Conservation (phyloP, 345 rosid genomes). For the Nephelium lappaceum region DNA sequence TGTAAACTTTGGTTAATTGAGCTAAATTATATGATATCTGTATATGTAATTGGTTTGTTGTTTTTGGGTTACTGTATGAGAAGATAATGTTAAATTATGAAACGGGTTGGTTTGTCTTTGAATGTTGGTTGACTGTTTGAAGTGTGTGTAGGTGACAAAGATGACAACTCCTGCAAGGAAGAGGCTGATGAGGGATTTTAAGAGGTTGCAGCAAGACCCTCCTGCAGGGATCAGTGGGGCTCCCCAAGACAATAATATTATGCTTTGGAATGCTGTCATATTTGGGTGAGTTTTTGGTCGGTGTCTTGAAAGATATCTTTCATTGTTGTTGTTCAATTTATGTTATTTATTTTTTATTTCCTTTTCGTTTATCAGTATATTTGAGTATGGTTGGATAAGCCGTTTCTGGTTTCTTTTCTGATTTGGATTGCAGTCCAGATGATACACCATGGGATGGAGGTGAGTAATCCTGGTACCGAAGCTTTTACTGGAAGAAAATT, state of each 20-base stretch:
- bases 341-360: neutral
- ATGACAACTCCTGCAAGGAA: constrained; percentile 64
- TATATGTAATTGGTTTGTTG: neutral
- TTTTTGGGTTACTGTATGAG: neutral
- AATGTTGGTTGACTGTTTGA: neutral
- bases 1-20: neutral
- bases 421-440: constrained; percentile 61
- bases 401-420: constrained; percentile 29
- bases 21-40: neutral
- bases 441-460: constrained; percentile 94
- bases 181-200: constrained; percentile 70
- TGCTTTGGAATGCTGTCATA: constrained; percentile 68
- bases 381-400: constrained; percentile 24
- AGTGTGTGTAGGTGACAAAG: constrained; percentile 17
- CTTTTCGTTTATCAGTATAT: neutral
- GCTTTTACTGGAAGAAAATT: constrained; percentile 13
- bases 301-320: too few relatives aligned
- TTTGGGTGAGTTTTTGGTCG: constrained; percentile 38
- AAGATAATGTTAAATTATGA: neutral
- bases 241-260: constrained; percentile 58
- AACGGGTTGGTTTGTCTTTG: constrained; percentile 3
- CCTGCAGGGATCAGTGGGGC: constrained; percentile 62
- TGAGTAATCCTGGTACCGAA: constrained; percentile 29
- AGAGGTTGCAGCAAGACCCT: constrained; percentile 64
- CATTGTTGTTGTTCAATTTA: neutral